Conservation (phyloP, 129 eudicot genomes). For the Tagetes erecta region DNA sequence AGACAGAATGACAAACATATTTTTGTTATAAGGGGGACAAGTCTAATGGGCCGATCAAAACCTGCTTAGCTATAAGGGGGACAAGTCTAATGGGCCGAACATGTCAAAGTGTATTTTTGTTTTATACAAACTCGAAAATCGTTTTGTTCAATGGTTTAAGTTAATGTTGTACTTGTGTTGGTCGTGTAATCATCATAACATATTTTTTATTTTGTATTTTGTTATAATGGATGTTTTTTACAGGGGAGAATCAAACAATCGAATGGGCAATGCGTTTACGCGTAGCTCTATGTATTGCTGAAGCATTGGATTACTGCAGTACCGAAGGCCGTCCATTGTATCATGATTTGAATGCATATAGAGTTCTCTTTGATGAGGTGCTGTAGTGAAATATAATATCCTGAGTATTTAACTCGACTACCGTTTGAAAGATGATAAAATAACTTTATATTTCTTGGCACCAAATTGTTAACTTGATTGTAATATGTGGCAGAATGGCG, state of each 20-base stretch:
- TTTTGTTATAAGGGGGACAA: not conserved
- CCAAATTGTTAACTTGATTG: slow-evolving; percentile 17
- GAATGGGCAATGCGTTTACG: slow-evolving; percentile 96
- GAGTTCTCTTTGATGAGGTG: slow-evolving; percentile 98
- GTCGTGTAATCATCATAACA: not conserved
- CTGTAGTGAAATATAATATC: not conserved
- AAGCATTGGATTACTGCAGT: slow-evolving; percentile 80
- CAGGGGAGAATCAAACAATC: slow-evolving; percentile 98
- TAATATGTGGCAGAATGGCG: slow-evolving; percentile 68
- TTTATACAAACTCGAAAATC: not conserved
- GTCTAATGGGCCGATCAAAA: slow-evolving; percentile 5
- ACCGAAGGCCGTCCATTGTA: slow-evolving; percentile 81
- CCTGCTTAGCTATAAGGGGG: not conserved
- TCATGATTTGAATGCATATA: slow-evolving; percentile 92
- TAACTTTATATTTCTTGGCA: not conserved
- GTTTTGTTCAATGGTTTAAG: not conserved
- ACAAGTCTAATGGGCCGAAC: not conserved
- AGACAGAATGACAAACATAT: not conserved
- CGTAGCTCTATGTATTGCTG: slow-evolving; percentile 85
- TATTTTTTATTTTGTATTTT: not conserved
- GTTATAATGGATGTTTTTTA: slow-evolving; percentile 11
- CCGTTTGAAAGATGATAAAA: slow-evolving; percentile 3
- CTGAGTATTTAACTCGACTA: not conserved
- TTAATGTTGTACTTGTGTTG: not conserved
- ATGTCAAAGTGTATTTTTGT: not conserved